Evolutionary conservation across 768 basidiomycete genomes (phyloP), one percentile per base, ranked within the genome.

Genomic region (Phanerodontia chrysosporium): DNA sequence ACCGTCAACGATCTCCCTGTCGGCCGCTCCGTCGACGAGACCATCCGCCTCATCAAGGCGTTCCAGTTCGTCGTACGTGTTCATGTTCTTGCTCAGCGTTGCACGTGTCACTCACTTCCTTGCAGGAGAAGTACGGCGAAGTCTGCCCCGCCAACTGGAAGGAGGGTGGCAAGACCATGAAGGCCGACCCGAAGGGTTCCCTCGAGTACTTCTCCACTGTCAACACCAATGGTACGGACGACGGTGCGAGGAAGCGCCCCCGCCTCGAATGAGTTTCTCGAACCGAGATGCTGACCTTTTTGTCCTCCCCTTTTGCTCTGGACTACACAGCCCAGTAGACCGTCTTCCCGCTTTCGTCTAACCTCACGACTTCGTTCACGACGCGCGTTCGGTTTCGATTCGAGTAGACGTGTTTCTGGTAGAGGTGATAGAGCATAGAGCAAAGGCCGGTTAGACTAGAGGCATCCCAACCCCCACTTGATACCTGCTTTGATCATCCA

Each of bases 21-120:
- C 51, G 95, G 95, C n/a, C 90, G 95, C 55, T 94, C 92, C 2
- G 94, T 96, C 55, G 93, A 94, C 36, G 95, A 97, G 77, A 95
- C 94, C 1, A 65, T 95, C 55, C 89, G 95, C 59, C 84, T 97
- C 51, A 77, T 97, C 75, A 86, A 95, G 74, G 95, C 95, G 22
- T 95, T 96, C 88, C 93, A 95, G 69, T 93, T 89, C 73, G 85
- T 84, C 13, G 90, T 91, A 68, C 44, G 85, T 76, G 5, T 30
- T 29, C 14, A 2, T 29, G 49, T 49, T 46, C 25, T 36, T 45
- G 18, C 24, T 18, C 51, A 44, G 29, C 36, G 18, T 27, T 22
- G 29, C 14, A 18, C n/a, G n/a, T n/a, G n/a, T n/a, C 49, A 29
- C 51, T 52, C 29, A 58, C n/a, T 4, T 18, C 45, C 21, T 18